phyloP scores from a whole-genome alignment of 345 rosid species.

The Gossypium herbaceum region DNA sequence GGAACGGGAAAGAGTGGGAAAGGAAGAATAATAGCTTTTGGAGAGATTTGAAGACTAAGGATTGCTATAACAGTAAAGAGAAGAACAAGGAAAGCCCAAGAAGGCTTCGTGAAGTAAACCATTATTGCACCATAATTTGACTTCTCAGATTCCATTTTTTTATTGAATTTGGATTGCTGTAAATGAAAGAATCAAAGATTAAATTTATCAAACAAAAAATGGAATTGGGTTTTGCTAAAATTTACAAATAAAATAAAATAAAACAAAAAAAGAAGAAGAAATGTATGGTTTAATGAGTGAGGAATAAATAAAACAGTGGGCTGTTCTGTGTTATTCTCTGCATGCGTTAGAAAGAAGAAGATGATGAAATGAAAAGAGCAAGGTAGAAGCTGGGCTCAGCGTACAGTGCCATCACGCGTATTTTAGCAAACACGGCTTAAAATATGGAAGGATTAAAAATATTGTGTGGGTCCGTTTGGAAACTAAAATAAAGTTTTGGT shows the following conservation, averaged over 20 bases:
- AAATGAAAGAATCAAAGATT: neutral
- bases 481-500: neutral
- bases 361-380: neutral
- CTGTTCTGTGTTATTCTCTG: neutral
- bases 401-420: neutral
- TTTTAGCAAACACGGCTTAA: neutral
- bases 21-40: slow-evolving; percentile 35
- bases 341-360: slow-evolving; percentile 9
- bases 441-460: neutral
- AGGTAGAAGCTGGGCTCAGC: neutral
- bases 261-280: neutral
- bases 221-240: neutral
- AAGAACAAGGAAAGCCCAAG: slow-evolving; percentile 50
- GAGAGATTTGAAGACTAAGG: slow-evolving; percentile 57
- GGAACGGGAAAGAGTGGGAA: slow-evolving; percentile 23
- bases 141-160: slow-evolving; percentile 49
- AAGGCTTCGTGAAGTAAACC: slow-evolving; percentile 32
- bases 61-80: slow-evolving; percentile 45
- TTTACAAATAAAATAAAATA: neutral
- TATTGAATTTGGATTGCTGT: neutral
- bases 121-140: slow-evolving; percentile 16
- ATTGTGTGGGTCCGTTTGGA: neutral
- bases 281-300: neutral
- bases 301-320: slow-evolving; percentile 18
- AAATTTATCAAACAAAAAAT: neutral